These are phyloP conservation scores for Geotrichum phurueaensis DNA, from an alignment of 1,139 yeast genomes.

Conservation along the genomic window DNA sequence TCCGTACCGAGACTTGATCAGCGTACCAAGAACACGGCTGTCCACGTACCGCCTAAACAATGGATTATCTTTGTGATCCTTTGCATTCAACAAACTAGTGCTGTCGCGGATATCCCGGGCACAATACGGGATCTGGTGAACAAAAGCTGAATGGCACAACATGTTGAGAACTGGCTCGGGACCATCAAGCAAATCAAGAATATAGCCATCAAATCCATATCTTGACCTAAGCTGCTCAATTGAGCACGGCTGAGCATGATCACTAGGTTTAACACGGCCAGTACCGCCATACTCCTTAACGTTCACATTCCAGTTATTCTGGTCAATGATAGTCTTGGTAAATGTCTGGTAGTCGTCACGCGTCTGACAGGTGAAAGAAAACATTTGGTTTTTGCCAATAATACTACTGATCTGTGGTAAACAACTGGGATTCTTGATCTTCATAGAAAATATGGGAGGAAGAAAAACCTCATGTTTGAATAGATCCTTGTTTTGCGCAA, in stretches of 20 bases:
- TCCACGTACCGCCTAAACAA: conserved; percentile 54
- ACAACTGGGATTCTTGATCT: conserved; percentile 44
- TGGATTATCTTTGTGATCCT: conserved; percentile 37
- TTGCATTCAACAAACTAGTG: background rate
- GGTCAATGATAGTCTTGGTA: conserved; percentile 40
- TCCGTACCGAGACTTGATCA: conserved; percentile 44
- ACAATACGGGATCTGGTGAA: conserved; percentile 63
- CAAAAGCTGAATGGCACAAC: conserved; percentile 55
- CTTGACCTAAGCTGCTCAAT: conserved; percentile 35
- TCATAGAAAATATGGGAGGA: conserved; percentile 70
- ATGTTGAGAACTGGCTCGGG: conserved; percentile 69
- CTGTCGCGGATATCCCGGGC: conserved; percentile 33
- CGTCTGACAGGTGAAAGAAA: conserved; percentile 49
- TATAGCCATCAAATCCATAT: conserved; percentile 76
- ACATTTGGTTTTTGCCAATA: conserved; percentile 48
- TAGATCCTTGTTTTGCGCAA: conserved; percentile 36
- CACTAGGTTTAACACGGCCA: conserved; percentile 21
- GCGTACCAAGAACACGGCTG: conserved; percentile 48
- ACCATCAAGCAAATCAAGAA: conserved; percentile 67
- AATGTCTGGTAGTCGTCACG: conserved; percentile 44
- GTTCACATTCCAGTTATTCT: conserved; percentile 38
- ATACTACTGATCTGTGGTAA: conserved; percentile 52
- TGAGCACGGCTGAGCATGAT: conserved; percentile 32
- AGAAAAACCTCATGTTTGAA: conserved; percentile 49
- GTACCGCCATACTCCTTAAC: conserved; percentile 41